Conservation (phyloP, 2,329 filamentous ascomycete genomes). For the Fusarium subglutinans region DNA sequence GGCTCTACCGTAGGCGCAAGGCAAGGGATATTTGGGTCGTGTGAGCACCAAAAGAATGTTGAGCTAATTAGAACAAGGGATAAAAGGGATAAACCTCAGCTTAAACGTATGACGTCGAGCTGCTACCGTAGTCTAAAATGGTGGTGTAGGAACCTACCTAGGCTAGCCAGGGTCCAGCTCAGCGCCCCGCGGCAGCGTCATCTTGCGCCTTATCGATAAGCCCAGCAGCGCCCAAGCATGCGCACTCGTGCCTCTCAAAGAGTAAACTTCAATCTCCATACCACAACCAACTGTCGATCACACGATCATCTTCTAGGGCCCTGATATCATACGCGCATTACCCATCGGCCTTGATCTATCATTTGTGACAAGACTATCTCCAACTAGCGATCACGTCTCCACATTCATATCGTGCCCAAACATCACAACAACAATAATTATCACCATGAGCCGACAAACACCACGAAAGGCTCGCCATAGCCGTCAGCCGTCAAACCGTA, state of each 20-base stretch:
- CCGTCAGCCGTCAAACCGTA: slow-evolving; percentile 53
- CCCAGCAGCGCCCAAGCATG: slow-evolving; percentile 18
- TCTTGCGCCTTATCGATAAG: slow-evolving; percentile 45
- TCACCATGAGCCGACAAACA: slow-evolving; percentile 59
- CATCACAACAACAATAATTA: slow-evolving; percentile 13
- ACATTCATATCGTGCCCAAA: slow-evolving; percentile 8
- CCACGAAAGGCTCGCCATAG: slow-evolving; percentile 53
- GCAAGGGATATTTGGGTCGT: not conserved
- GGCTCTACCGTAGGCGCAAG: slow-evolving; percentile 14
- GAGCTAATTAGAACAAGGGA: slow-evolving; percentile 1
- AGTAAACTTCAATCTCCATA: slow-evolving; percentile 16
- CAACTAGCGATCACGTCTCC: not conserved
- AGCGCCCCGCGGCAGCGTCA: slow-evolving; percentile 33
- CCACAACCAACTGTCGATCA: slow-evolving; percentile 9
- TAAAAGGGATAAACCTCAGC: slow-evolving; percentile 17
- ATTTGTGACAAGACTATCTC: not conserved
- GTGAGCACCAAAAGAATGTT: slow-evolving; percentile 24
- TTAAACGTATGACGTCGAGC: slow-evolving; percentile 28
- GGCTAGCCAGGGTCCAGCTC: slow-evolving; percentile 11
- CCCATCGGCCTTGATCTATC: not conserved
- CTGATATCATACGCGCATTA: not conserved
- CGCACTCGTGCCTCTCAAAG: slow-evolving; percentile 30
- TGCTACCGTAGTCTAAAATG: slow-evolving; percentile 15
- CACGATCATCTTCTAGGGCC: not conserved
- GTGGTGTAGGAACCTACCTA: slow-evolving; percentile 28